A percentile compares a stretch with the other conserved stretches of the same genome.
These are phyloP conservation scores for Pyrenophora teres DNA, from an alignment of 2,329 filamentous ascomycete genomes.

Conservation along the genomic window DNA sequence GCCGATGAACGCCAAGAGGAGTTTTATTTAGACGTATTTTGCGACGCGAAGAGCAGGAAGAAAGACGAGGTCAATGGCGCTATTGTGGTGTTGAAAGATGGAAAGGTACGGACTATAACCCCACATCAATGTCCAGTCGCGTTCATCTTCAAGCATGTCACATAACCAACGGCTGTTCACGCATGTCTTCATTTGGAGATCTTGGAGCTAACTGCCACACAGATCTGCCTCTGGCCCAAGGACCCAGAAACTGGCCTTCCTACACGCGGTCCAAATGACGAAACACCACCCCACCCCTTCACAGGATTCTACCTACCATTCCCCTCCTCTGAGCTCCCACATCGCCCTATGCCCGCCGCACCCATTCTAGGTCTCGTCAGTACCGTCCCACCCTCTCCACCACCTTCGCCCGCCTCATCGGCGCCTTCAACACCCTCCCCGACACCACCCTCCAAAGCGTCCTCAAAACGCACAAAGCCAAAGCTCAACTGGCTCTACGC, in stretches of 20 bases:
- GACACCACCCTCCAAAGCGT: background rate
- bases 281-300: conserved; percentile 52
- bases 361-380: conserved; percentile 56
- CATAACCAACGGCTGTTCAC: background rate
- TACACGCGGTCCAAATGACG: conserved; percentile 19
- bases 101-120: conserved; percentile 45
- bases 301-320: conserved; percentile 57
- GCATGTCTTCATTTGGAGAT: background rate
- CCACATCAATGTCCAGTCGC: background rate
- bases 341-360: conserved; percentile 39
- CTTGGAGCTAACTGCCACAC: background rate
- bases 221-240: conserved; percentile 47
- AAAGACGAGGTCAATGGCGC: conserved; percentile 49
- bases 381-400: conserved; percentile 44
- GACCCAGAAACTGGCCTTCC: conserved; percentile 39
- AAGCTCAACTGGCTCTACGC: conserved; percentile 72
- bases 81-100: conserved; percentile 52
- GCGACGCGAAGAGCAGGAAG: conserved; percentile 46
- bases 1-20: conserved; percentile 55
- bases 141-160: background rate
- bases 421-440: conserved; percentile 32
- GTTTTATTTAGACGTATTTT: conserved; percentile 56
- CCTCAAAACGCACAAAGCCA: conserved; percentile 47
- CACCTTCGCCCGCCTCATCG: conserved; percentile 34
- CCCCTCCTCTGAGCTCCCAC: conserved; percentile 50